Base-by-base conservation (phyloP, 2,329 filamentous ascomycete species). In the Seiridium cupressi region DNA sequence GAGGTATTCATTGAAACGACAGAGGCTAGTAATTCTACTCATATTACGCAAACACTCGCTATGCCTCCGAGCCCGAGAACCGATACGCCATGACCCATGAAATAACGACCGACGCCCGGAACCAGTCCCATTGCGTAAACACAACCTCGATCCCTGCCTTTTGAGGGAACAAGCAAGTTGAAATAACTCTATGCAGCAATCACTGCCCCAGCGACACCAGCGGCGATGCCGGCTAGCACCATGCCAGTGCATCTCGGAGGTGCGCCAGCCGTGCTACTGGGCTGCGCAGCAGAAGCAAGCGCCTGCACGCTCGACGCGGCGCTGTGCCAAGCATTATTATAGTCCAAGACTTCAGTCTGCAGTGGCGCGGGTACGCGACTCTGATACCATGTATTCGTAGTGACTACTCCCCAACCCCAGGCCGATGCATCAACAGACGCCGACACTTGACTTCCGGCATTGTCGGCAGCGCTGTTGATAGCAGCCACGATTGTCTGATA, bases 371-470 rank as follows among this genome's bases (percentile, higher is more conserved):
- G 61, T 26, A 65, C 60, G 35, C 55, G 60, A 42, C 53, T 55
- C 46, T 51, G 48, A 48, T 61, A 65, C 64, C 63, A 66, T 38
- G 7, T 40, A n/a, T 65, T 62, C 2, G 61, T 63, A 3, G 64
- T 63, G 44, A 66, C 58, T 13, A 48, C 60, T 10, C 36, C 58
- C 64, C 64, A 66, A 51, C 64, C 60, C 49, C 55, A 66, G 35
- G 49, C 46, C 1, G 63, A 65, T 1, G 34, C 10, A n/a, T 56
- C 58, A 26, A 66, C 46, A 3, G 63, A 64, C 18, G 51, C 56
- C 6, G 60, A 58, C 11, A 60, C 63, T n/a, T 57, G 40, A 34
- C 57, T 48, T 18, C 57, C 63, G 34, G 56, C 57, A 32, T 60
- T 26, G 38, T 60, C 56, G 13, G 61, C 64, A 5, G 64, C 64